Evolutionary conservation across 1,284 basidiomycete genomes (phyloP).

Genomic region (Leccinum huronense): DNA sequence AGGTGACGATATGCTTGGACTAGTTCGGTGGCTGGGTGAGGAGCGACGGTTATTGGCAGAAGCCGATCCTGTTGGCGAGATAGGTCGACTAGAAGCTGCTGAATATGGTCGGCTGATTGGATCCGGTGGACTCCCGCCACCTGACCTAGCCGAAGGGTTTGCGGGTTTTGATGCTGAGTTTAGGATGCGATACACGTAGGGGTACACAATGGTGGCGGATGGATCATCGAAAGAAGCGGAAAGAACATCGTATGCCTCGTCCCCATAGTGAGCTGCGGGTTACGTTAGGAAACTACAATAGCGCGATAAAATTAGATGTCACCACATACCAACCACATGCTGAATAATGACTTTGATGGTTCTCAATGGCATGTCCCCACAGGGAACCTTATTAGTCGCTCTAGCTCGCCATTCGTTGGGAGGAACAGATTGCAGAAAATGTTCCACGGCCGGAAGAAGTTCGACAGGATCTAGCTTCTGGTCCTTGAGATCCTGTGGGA

Average conservation of each 20-base stretch:
- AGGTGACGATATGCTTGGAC: constrained; percentile 60
- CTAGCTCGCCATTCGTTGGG: constrained; percentile 95
- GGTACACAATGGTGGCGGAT: constrained; percentile 79
- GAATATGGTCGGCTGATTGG: constrained; percentile 48
- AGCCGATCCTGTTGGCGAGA: constrained; percentile 59
- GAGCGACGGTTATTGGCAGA: constrained; percentile 55
- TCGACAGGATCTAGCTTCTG: constrained; percentile 82
- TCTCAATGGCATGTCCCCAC: constrained; percentile 95
- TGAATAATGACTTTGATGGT: constrained; percentile 98
- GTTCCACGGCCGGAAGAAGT: constrained; percentile 91
- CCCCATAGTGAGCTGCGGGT: constrained; percentile 69
- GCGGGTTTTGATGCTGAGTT: constrained; percentile 59
- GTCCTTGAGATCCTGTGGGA: constrained; percentile 87
- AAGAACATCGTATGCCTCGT: constrained; percentile 78
- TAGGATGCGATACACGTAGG: constrained; percentile 83
- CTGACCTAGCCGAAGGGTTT: constrained; percentile 39
- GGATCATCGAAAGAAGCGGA: constrained; percentile 79
- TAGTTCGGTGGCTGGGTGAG: constrained; percentile 62
- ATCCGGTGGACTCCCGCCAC: constrained; percentile 39
- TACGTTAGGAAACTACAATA: constrained; percentile 20
- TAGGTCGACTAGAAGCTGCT: constrained; percentile 58
- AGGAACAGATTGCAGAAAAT: constrained; percentile 90
- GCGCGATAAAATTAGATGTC: constrained; percentile 8
- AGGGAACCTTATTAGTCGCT: constrained; percentile 86
- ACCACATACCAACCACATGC: constrained; percentile 82